Conservation (phyloP, 495 filamentous ascomycete species). For the Xylaria bambusicola region DNA sequence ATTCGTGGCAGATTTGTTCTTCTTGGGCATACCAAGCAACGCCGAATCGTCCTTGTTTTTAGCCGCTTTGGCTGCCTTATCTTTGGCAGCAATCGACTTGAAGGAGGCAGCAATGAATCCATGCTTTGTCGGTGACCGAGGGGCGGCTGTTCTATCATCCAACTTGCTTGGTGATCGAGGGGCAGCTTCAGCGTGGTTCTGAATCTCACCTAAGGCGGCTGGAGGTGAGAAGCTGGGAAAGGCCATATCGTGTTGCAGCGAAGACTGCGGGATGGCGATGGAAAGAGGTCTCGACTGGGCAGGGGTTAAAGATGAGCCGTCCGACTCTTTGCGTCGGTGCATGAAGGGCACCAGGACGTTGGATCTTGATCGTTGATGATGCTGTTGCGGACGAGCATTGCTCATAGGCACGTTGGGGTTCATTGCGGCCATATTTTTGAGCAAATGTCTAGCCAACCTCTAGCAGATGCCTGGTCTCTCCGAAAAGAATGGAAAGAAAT, state of each 20-base stretch:
- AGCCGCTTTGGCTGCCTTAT: slow-evolving; percentile 50
- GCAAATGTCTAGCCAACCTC: not conserved
- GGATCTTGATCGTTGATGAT: slow-evolving; percentile 57
- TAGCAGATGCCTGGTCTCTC: not conserved
- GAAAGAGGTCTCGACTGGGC: slow-evolving; percentile 22
- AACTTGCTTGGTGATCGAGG: slow-evolving; percentile 42
- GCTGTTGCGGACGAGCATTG: slow-evolving; percentile 22
- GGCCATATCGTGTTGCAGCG: slow-evolving; percentile 27
- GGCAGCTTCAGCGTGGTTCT: slow-evolving; percentile 46
- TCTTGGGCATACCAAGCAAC: slow-evolving; percentile 66
- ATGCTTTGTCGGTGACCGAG: slow-evolving; percentile 59
- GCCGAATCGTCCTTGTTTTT: slow-evolving; percentile 40
- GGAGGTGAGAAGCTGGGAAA: slow-evolving; percentile 33
- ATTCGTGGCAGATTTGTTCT: slow-evolving; percentile 81
- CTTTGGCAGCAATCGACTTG: slow-evolving; percentile 57
- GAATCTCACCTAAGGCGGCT: slow-evolving; percentile 52
- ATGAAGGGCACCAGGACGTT: slow-evolving; percentile 61
- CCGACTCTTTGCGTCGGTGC: slow-evolving; percentile 51
- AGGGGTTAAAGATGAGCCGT: slow-evolving; percentile 45
- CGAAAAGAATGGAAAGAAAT: slow-evolving; percentile 10
- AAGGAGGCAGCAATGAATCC: slow-evolving; percentile 68
- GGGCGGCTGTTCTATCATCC: slow-evolving; percentile 30
- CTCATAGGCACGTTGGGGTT: slow-evolving; percentile 26
- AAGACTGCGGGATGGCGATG: slow-evolving; percentile 28
- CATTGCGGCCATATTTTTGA: slow-evolving; percentile 26